A percentile compares a stretch with the other conserved stretches of the same genome.
phyloP scores from a whole-genome alignment of 1,284 basidiomycete genomes.

The Calocybe gambosa region DNA sequence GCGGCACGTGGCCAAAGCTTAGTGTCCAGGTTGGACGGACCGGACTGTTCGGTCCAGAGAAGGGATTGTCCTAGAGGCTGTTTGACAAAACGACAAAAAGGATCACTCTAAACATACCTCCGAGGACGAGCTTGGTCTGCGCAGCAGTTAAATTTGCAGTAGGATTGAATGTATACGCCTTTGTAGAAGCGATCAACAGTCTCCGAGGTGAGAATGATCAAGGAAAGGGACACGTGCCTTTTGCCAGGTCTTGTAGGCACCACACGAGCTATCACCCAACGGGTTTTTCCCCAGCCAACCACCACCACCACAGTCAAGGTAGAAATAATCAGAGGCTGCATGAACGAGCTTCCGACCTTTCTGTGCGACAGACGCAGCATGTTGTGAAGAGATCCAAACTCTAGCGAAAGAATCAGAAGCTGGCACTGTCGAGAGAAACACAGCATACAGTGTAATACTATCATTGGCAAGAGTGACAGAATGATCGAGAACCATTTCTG shows the following conservation, averaged over 20 bases:
- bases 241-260: constrained; percentile 77
- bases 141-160: constrained; percentile 46
- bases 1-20: constrained; percentile 79
- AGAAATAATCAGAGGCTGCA: constrained; percentile 74
- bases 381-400: constrained; percentile 66
- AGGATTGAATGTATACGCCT: constrained; percentile 73
- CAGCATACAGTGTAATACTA: constrained; percentile 61
- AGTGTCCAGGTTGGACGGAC: constrained; percentile 63
- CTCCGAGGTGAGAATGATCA: background rate
- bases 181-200: background rate
- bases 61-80: constrained; percentile 48
- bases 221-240: constrained; percentile 31
- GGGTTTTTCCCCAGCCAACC: constrained; percentile 68
- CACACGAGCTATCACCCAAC: constrained; percentile 50
- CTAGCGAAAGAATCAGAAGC: constrained; percentile 67
- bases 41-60: constrained; percentile 77
- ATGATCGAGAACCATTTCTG: constrained; percentile 67
- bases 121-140: constrained; percentile 55
- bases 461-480: constrained; percentile 59
- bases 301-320: constrained; percentile 79
- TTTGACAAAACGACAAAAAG: background rate
- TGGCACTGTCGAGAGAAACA: background rate
- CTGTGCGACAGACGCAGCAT: constrained; percentile 53
- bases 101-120: constrained; percentile 42
- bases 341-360: constrained; percentile 63